Evolutionary conservation across 768 basidiomycete species (phyloP), one percentile per base, ranked within the genome.

Genomic region (Pleurotus giganteus): DNA sequence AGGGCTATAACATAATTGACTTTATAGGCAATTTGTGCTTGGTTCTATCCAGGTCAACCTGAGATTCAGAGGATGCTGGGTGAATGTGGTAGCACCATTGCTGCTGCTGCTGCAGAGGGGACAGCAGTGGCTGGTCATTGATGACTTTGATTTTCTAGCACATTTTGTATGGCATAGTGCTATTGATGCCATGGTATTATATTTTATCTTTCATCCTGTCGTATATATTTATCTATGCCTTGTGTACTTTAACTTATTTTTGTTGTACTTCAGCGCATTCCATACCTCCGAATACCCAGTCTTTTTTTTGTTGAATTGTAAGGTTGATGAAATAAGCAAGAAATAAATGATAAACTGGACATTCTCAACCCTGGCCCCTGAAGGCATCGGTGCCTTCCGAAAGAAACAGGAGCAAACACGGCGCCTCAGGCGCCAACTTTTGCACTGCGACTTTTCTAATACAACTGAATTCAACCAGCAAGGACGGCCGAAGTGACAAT

Each of bases 31-130:
- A 63, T 85, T n/a, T 81, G 78, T 55, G 73, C 85, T 2, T 89
- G 86, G 86, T 86, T 79, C 67, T 88, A 88, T 61, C 57, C 69
- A 0, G 86, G 86, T 13, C 81, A 88, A 61, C 63, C 70, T 12
- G 78, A 83, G 36, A 68, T 83, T 24, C 58, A 59, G 4, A 56
- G 74, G 23, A 68, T 83, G 71, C 69, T 74, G 28, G 49, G 49
- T 17, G 59, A 65, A n/a, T 82, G 78, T 58, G 64, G 56, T 9
- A n/a, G n/a, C n/a, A 71, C 63, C 58, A 69, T 84, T 12, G 66
- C 60, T 3, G 69, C 61, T 32, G 74, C 75, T 13, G 47, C 82
- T 23, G 57, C 60, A 0, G 52, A 44, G 23, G 29, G 49, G 6
- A 39, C 31, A 23, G 31, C 27, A 4, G 32, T 37, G 5, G 49